Base-by-base conservation (phyloP, 140 eudicot genomes). In the Erigeron philadelphicus region DNA sequence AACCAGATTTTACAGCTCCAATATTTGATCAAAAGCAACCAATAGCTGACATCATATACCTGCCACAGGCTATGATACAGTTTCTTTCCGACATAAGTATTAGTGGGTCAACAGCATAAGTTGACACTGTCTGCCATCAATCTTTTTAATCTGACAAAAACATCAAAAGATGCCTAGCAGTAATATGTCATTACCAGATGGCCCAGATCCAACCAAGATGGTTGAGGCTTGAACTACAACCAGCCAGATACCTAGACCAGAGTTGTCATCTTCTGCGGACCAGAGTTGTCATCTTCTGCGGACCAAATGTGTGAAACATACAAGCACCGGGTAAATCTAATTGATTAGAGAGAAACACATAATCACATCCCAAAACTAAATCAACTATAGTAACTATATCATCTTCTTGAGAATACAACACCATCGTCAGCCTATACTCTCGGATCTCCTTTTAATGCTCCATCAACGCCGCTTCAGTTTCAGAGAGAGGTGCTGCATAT, bases 401-500 rank as follows among this genome's bases (percentile, higher is more conserved):
- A 59, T 75, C 62, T 70, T 77, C 61, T 21, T 54, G 61, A 44
- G 66, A 72, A 55, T 75, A 55, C 75, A 75, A 61, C 82, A 64
- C 44, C 76, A 67, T 64, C 64, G 42, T 47, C 21, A 42, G 38
- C 67, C 73, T 42, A 57, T 9, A 57, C 11, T 69, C 44, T 0
- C 13, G 16, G 11, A 46, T 71, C 41, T 45, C 13, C 44, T 47
- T 11, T 80, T 77, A 83, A 68, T 83, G 90, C 57, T 90, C 87
- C 97, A 90, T 90, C 70, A 90, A 80, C 46, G 95, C 94, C 3
- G 88, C 72, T 79, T 90, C 97, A 40, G 84, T 87, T 71, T 90
- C 95, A 5, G 97, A 90, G 31, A 90, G 83, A 38, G 95, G 97
- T 64, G 97, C 97, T 90, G 94, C 83, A 81, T 61, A 50, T 31